phyloP scores from a whole-genome alignment of 1,284 basidiomycete species.

The Leccinum colubrinum region DNA sequence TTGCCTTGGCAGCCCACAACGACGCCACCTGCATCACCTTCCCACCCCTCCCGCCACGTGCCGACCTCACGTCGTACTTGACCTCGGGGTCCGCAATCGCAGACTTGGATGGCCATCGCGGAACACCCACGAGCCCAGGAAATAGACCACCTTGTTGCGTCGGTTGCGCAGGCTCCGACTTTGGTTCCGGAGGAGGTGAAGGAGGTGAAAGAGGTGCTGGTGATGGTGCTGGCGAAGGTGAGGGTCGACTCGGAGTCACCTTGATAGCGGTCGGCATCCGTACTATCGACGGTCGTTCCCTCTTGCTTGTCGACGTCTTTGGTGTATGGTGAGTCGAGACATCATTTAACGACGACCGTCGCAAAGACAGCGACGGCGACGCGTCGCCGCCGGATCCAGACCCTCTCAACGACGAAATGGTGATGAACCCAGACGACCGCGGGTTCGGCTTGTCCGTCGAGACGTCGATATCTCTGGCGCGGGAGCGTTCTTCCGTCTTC shows the following conservation, averaged over 20 bases:
- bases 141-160: background rate
- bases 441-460: slow-evolving; percentile 48
- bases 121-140: background rate
- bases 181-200: background rate
- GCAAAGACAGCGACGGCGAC: slow-evolving; percentile 17
- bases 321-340: slow-evolving; percentile 9
- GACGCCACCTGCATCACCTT: slow-evolving; percentile 71
- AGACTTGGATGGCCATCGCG: slow-evolving; percentile 36
- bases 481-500: slow-evolving; percentile 1
- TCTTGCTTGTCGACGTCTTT: background rate
- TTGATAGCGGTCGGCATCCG: slow-evolving; percentile 12
- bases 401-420: slow-evolving; percentile 51
- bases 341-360: slow-evolving; percentile 27
- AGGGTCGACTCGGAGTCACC: background rate
- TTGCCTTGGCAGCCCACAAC: slow-evolving; percentile 60
- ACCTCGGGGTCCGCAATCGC: slow-evolving; percentile 42
- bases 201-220: background rate
- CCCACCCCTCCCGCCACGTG: slow-evolving; percentile 75
- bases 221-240: background rate
- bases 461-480: background rate
- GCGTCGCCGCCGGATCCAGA: background rate
- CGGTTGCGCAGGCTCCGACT: background rate
- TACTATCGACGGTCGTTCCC: background rate
- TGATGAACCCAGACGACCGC: slow-evolving; percentile 71
- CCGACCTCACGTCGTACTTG: slow-evolving; percentile 73